Base-by-base conservation (phyloP, 2,329 filamentous ascomycete genomes). In the Corniculantispora saksenae region DNA sequence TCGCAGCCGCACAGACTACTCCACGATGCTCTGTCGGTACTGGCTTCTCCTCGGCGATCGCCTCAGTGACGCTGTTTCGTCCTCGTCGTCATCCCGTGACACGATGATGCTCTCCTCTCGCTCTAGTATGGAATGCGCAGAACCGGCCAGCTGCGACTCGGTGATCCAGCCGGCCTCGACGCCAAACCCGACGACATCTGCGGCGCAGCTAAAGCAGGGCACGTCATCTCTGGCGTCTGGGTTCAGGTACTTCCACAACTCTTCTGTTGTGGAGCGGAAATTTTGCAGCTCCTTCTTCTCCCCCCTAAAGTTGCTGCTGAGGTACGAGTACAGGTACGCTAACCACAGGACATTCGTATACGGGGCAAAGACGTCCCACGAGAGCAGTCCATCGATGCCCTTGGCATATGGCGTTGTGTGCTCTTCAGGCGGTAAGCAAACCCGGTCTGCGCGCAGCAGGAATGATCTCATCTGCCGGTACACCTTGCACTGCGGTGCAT, bases 301-400 rank as follows among this genome's bases (percentile, higher is more conserved):
- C 6, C 85, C 84, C 13, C 69, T 67, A 68, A 85, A 88, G 66
- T 82, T 78, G 8, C 67, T 69, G 3, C 78, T 70, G 64, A 88
- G 74, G 72, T 87, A 88, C 43, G 80, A 76, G 69, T 88, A 88
- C 6, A 88, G 76, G 67, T 89, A 89, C 3, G 85, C 84, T 50
- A 90, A 79, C 87, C 87, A 90, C 21, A 90, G 76, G 1, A 89
- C 85, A 67, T 90, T 90, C 5, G 85, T 88, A 72, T 89, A 89
- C 1, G 87, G 86, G 32, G 80, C 80, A 68, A 84, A 83, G 1
- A 76, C 79, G 6, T 78, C 73, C 87, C 87, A 90, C 1, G 80
- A 82, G 13, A 88, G 78, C 3, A 82, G 73, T 1, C 81, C 83
- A 64, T 82, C 77, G 43, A 82, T 70, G 1, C 80, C 81, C 19